These are phyloP conservation scores for Hymenoscyphus salicellus DNA, from an alignment of 2,329 filamentous ascomycete genomes.

Conservation along the genomic window DNA sequence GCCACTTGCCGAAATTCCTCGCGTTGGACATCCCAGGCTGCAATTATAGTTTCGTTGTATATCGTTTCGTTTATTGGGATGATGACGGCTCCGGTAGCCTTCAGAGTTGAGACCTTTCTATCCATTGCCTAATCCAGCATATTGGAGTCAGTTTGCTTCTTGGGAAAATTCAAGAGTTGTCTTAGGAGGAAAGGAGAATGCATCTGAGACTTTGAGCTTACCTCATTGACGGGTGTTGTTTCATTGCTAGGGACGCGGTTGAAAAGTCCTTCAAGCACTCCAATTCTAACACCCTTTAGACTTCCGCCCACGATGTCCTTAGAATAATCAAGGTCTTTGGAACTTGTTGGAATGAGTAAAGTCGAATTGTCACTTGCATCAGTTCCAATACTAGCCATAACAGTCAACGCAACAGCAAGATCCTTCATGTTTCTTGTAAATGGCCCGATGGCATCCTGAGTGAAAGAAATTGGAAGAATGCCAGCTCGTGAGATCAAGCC, in stretches of 20 bases:
- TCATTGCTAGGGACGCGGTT: conserved; percentile 51
- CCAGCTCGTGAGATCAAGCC: conserved; percentile 51
- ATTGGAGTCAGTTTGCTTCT: no score
- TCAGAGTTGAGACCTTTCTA: conserved; percentile 45
- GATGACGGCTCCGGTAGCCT: conserved; percentile 47
- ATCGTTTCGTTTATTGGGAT: conserved; percentile 47
- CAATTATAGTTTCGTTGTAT: conserved; percentile 53
- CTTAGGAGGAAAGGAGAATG: no score
- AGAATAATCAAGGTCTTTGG: conserved; percentile 46
- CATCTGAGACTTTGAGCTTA: no score
- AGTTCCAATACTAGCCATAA: conserved; percentile 52
- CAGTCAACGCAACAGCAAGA: conserved; percentile 48
- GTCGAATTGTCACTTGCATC: conserved; percentile 53
- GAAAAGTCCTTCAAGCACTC: conserved; percentile 50
- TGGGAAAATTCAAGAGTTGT: no score
- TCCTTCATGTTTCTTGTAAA: conserved; percentile 52
- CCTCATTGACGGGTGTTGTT: conserved; percentile 53
- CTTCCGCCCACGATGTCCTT: conserved; percentile 32
- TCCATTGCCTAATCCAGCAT: conserved; percentile 45
- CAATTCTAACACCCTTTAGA: conserved; percentile 43
- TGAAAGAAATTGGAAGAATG: conserved; percentile 54
- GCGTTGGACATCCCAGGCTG: conserved; percentile 56
- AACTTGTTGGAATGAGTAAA: conserved; percentile 43
- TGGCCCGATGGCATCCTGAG: conserved; percentile 55
- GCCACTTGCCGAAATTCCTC: conserved; percentile 41